Percentiles rank a stretch among this genome's conserved stretches.
Evolutionary conservation across 2,329 filamentous ascomycete species (phyloP).

Genomic region (Phyllosticta citrichinensis): DNA sequence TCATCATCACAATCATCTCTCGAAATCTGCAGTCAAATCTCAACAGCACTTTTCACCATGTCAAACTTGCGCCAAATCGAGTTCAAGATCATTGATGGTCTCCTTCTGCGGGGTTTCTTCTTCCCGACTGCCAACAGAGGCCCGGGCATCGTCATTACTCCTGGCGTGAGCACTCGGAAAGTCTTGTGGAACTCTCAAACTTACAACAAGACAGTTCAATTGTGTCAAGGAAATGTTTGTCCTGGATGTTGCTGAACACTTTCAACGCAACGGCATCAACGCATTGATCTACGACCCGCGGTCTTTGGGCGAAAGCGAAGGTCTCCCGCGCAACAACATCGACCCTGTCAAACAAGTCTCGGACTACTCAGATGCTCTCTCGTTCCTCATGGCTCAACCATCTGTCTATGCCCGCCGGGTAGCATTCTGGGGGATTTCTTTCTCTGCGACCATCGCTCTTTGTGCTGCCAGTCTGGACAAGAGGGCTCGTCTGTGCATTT

Average conservation of each 20-base stretch:
- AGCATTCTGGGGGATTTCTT: conserved; percentile 30
- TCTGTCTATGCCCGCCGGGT: conserved; percentile 23
- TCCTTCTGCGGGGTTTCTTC: conserved; percentile 29
- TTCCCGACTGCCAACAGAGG: conserved; percentile 21
- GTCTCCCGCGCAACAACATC: conserved; percentile 29
- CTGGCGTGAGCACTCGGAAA: conserved; percentile 13
- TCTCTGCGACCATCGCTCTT: conserved; percentile 18
- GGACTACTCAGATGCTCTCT: conserved; percentile 29
- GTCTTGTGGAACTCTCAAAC: not conserved
- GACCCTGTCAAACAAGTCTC: conserved; percentile 23
- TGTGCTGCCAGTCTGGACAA: conserved; percentile 23
- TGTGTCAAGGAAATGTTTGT: conserved; percentile 24
- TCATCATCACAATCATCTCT: too few relatives aligned
- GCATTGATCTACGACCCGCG: conserved; percentile 30
- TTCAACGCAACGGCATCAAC: conserved; percentile 26
- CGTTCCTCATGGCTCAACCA: conserved; percentile 19
- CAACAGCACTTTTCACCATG: too few relatives aligned
- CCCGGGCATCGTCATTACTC: conserved; percentile 21
- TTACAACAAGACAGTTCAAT: conserved; percentile 20
- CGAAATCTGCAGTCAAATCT: too few relatives aligned
- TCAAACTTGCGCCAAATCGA: conserved; percentile 17
- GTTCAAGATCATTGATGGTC: conserved; percentile 33
- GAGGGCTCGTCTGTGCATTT: conserved; percentile 19
- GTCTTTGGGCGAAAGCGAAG: conserved; percentile 28
- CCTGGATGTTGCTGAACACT: conserved; percentile 22